phyloP scores from a whole-genome alignment of 2,329 filamentous ascomycete genomes.

The Neonectria magnoliae region DNA sequence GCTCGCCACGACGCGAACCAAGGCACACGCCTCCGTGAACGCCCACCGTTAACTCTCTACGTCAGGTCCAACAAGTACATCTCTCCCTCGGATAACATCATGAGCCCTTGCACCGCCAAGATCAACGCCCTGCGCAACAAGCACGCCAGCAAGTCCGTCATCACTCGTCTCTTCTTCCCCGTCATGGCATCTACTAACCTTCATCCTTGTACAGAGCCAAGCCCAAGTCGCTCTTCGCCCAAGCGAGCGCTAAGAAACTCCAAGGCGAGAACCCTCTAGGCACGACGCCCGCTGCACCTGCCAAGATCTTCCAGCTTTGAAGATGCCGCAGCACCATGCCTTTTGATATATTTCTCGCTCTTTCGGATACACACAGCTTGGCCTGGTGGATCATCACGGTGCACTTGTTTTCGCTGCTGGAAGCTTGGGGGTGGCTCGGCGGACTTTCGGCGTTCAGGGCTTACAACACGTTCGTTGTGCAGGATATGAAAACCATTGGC shows the following conservation, averaged over 20 bases:
- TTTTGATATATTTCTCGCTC: conserved; percentile 15
- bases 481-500: conserved; percentile 36
- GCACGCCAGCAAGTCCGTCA: conserved; percentile 77
- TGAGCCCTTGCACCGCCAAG: conserved; percentile 87
- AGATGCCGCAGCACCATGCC: not conserved
- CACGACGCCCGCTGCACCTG: conserved; percentile 49
- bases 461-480: conserved; percentile 27
- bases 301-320: conserved; percentile 39
- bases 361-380: conserved; percentile 29
- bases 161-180: not conserved
- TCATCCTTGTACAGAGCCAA: conserved; percentile 59
- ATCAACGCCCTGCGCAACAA: conserved; percentile 83
- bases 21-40: not conserved
- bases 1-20: too few species aligned
- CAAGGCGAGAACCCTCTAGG: conserved; percentile 56
- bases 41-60: conserved; percentile 22
- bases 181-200: conserved; percentile 32
- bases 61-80: conserved; percentile 68
- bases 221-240: conserved; percentile 74
- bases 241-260: conserved; percentile 72
- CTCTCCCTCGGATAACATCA: conserved; percentile 88
- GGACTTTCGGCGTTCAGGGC: conserved; percentile 36
- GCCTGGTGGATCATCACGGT: conserved; percentile 23
- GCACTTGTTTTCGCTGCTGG: conserved; percentile 28
- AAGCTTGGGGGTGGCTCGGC: conserved; percentile 34